phyloP scores from a whole-genome alignment of 176 grass and related monocot species.

The Rhynchospora pubera region DNA sequence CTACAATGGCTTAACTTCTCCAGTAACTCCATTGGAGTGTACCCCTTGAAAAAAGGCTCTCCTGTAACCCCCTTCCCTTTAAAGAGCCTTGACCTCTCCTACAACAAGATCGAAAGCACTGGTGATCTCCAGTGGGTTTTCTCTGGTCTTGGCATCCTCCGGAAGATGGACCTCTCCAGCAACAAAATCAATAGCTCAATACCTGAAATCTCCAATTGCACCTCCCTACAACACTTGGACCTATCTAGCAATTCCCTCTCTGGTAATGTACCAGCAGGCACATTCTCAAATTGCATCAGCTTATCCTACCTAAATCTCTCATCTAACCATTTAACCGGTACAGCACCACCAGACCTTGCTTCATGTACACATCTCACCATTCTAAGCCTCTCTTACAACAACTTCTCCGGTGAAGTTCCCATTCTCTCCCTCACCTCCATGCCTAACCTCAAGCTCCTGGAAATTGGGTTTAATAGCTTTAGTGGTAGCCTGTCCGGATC shows the following conservation, averaged over 20 bases:
- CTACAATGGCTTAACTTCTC: constrained; percentile 62
- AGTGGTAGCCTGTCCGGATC: constrained; percentile 39
- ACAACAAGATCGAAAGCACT: constrained; percentile 53
- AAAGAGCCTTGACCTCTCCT: constrained; percentile 55
- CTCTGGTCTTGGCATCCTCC: constrained; percentile 44
- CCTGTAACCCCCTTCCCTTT: constrained; percentile 27
- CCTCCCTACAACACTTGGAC: constrained; percentile 59
- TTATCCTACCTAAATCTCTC: constrained; percentile 69
- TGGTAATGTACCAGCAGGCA: constrained; percentile 31
- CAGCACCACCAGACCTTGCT: constrained; percentile 46
- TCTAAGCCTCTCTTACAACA: constrained; percentile 75
- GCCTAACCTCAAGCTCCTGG: constrained; percentile 40
- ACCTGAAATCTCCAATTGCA: constrained; percentile 67
- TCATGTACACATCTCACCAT: constrained; percentile 34
- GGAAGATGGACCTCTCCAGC: constrained; percentile 51
- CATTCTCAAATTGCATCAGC: constrained; percentile 38
- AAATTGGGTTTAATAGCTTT: constrained; percentile 82
- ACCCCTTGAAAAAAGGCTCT: background rate
- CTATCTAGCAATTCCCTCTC: constrained; percentile 62
- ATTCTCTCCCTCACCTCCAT: constrained; percentile 35
- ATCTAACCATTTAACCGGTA: constrained; percentile 55
- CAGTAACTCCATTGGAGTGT: constrained; percentile 34
- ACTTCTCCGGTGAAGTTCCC: constrained; percentile 74
- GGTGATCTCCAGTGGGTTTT: constrained; percentile 56
- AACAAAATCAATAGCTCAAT: constrained; percentile 52